These are phyloP conservation scores for Panaeolus papilionaceus DNA, from an alignment of 768 basidiomycete species.

Conservation along the genomic window DNA sequence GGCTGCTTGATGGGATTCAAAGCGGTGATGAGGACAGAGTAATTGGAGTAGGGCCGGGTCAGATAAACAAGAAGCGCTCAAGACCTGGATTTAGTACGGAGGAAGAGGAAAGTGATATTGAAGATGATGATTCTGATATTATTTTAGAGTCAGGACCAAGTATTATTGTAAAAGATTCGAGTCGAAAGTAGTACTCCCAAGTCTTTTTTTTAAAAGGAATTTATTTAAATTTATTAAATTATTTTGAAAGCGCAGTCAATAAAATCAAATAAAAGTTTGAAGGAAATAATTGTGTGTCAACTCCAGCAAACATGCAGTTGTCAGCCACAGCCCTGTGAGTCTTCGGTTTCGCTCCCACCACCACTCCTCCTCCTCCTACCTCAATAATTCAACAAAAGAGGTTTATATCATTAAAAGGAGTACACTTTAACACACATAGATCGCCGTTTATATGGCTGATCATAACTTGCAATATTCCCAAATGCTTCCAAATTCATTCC, in stretches of 20 bases:
- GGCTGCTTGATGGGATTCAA: slow-evolving; percentile 21
- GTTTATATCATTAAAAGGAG: slow-evolving; percentile 1
- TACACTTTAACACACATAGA: not conserved
- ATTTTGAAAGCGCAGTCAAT: not conserved
- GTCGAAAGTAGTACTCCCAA: slow-evolving; percentile 23
- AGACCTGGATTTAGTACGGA: slow-evolving; percentile 29
- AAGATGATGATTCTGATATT: slow-evolving; percentile 67
- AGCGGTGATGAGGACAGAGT: slow-evolving; percentile 52
- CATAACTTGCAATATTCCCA: slow-evolving; percentile 9
- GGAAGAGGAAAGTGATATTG: slow-evolving; percentile 36
- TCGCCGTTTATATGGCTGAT: slow-evolving; percentile 14
- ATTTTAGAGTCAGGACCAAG: slow-evolving; percentile 80
- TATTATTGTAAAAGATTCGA: slow-evolving; percentile 32
- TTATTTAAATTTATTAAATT: slow-evolving; percentile 9
- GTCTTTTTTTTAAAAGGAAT: not conserved
- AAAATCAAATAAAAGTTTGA: slow-evolving; percentile 23
- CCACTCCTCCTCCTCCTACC: slow-evolving; percentile 33
- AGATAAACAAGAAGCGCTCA: slow-evolving; percentile 44
- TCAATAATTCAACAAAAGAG: not conserved
- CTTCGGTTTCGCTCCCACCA: slow-evolving; percentile 66
- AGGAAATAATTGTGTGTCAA: slow-evolving; percentile 38
- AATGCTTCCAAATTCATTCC: slow-evolving; percentile 57
- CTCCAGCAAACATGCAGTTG: slow-evolving; percentile 51
- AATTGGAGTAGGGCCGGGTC: slow-evolving; percentile 61
- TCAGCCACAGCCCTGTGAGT: slow-evolving; percentile 54